Percentiles rank a stretch among this genome's conserved stretches.
phyloP scores from a whole-genome alignment of 306 rosid species.

The Castanea sativa region DNA sequence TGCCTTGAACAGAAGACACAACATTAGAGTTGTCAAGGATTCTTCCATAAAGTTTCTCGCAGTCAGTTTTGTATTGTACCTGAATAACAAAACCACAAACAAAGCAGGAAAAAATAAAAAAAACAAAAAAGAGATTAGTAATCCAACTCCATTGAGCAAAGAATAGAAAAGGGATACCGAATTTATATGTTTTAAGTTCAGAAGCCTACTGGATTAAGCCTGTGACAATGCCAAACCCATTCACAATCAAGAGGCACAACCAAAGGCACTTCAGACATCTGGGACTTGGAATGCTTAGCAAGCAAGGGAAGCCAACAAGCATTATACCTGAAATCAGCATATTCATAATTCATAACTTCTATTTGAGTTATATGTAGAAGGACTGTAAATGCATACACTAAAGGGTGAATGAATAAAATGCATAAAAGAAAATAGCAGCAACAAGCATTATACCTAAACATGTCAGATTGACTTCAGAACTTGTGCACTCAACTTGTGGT shows the following conservation, averaged over 20 bases:
- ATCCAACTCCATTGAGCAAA: constrained; percentile 22
- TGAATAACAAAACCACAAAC: constrained; percentile 23
- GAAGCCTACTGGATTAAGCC: constrained; percentile 87
- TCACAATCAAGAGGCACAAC: constrained; percentile 96
- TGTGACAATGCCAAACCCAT: constrained; percentile 99
- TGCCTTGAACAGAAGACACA: constrained; percentile 62
- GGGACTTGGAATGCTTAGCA: constrained; percentile 62
- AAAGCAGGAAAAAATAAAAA: neutral
- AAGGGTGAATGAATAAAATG: neutral
- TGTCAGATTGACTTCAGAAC: too few species aligned
- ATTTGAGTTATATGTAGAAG: neutral
- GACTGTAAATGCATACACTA: constrained; percentile 1
- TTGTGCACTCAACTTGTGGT: too few species aligned
- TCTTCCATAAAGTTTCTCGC: constrained; percentile 73
- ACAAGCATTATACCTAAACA: too few species aligned
- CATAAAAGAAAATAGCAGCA: neutral
- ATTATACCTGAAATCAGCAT: constrained; percentile 62
- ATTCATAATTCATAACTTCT: constrained; percentile 9
- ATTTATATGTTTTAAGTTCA: neutral
- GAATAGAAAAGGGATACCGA: neutral
- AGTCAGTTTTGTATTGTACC: constrained; percentile 75
- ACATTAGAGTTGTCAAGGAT: constrained; percentile 78
- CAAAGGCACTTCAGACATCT: constrained; percentile 59
- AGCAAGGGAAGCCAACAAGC: constrained; percentile 98
- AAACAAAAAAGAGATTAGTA: constrained; percentile 14